Percentiles rank a stretch among this genome's conserved stretches.
phyloP scores from a whole-genome alignment of 73 alveolate species.

The Tetrahymena thermophila region DNA sequence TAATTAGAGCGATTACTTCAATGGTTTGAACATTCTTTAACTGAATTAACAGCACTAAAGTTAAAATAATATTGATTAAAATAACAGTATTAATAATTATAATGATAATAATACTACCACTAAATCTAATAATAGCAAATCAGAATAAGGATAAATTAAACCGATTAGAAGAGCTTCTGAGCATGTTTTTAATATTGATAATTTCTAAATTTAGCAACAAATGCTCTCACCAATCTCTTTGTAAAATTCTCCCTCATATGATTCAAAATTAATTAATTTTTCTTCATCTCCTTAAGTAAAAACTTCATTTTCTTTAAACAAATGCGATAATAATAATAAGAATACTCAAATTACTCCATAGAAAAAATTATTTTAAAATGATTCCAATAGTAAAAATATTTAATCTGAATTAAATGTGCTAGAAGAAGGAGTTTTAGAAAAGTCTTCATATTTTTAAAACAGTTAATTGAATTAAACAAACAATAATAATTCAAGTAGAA shows the following conservation, averaged over 20 bases:
- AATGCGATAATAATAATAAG: not conserved
- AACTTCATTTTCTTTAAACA: not conserved
- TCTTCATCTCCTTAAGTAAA: not conserved
- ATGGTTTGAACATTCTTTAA: not conserved
- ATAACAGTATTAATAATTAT: too few relatives aligned
- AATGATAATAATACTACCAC: not conserved
- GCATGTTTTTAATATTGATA: not conserved
- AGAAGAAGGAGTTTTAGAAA: not conserved
- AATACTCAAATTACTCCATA: not conserved
- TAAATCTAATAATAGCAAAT: too few relatives aligned
- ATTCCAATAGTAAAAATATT: too few relatives aligned
- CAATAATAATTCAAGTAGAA: not conserved
- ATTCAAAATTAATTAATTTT: not conserved
- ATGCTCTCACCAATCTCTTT: not conserved
- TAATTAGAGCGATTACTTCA: not conserved
- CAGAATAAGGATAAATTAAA: not conserved
- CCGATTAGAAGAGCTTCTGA: not conserved
- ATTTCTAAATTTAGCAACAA: not conserved
- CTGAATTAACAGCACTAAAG: not conserved
- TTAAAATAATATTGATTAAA: not conserved
- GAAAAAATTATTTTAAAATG: not conserved
- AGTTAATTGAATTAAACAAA: too few relatives aligned
- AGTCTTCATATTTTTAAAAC: not conserved
- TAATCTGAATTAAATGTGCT: not conserved
- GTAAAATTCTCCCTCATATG: not conserved